These are phyloP conservation scores for Diaporthe australafricana DNA, from an alignment of 2,329 filamentous ascomycete species.

Conservation along the genomic window DNA sequence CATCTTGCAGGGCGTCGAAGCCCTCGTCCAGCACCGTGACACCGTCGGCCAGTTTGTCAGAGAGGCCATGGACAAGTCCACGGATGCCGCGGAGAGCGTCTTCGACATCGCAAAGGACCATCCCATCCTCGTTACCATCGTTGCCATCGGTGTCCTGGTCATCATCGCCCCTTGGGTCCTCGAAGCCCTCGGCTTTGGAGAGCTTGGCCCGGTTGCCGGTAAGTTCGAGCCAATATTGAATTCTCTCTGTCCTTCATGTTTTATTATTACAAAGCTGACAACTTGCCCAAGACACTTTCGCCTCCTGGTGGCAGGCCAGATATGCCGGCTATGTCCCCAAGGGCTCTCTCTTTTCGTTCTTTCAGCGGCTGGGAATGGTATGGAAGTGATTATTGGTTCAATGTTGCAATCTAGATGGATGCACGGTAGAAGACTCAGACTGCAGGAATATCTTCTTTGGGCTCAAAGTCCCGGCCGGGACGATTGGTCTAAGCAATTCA, in stretches of 20 bases:
- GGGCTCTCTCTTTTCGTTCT: conserved; percentile 52
- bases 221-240: neutral
- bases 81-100: neutral
- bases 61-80: neutral
- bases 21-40: neutral
- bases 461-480: too few species aligned
- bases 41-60: neutral
- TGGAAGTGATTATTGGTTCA: neutral
- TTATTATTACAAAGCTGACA: conserved; percentile 39
- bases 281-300: conserved; percentile 42
- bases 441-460: too few species aligned
- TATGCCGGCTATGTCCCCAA: conserved; percentile 52
- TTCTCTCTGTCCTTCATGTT: too few species aligned
- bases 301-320: conserved; percentile 50
- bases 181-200: conserved; percentile 4
- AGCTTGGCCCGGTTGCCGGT: neutral
- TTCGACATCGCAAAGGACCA: neutral
- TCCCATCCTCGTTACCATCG: conserved; percentile 1
- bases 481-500: too few species aligned
- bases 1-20: neutral
- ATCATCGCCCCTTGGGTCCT: neutral
- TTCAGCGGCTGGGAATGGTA: conserved; percentile 54
- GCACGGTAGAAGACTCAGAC: too few species aligned
- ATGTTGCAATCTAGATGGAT: too few species aligned
- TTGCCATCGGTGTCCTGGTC: neutral